Conservation (phyloP, 768 basidiomycete species). For the Tricholoma sp. region DNA sequence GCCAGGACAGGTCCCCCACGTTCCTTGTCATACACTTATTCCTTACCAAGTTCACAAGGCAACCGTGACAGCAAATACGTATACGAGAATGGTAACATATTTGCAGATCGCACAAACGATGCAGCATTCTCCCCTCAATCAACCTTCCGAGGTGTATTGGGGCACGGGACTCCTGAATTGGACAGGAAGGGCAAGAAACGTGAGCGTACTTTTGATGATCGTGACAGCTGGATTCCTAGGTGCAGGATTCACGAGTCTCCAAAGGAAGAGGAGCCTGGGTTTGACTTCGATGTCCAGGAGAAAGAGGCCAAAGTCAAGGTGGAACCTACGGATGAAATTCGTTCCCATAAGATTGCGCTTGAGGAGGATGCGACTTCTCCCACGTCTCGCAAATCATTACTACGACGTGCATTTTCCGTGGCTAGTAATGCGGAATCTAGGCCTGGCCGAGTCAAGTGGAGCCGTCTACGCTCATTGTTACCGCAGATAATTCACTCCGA, state of each 20-base stretch:
- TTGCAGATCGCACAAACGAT: constrained; percentile 24
- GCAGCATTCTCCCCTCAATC: constrained; percentile 16
- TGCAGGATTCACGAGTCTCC: constrained; percentile 53
- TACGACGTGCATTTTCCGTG: constrained; percentile 30
- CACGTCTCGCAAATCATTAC: constrained; percentile 8
- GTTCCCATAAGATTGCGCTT: constrained; percentile 6
- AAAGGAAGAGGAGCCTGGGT: constrained; percentile 37
- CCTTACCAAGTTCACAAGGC: constrained; percentile 34
- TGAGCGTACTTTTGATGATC: constrained; percentile 43
- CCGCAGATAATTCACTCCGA: constrained; percentile 44
- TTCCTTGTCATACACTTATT: constrained; percentile 63
- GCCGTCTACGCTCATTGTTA: constrained; percentile 58
- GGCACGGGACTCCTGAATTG: constrained; percentile 37
- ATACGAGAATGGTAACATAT: constrained; percentile 19
- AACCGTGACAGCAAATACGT: constrained; percentile 22
- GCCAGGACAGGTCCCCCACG: constrained; percentile 69
- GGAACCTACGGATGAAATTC: background rate
- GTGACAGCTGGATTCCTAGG: constrained; percentile 41
- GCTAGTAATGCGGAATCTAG: constrained; percentile 23
- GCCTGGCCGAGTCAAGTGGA: constrained; percentile 47
- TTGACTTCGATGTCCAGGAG: constrained; percentile 20
- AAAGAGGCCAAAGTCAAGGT: constrained; percentile 2
- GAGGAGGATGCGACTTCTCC: constrained; percentile 4
- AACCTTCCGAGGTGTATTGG: constrained; percentile 61
- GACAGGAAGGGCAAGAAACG: constrained; percentile 55